Percentiles rank a stretch among this genome's conserved stretches.
These are phyloP conservation scores for Sphaerobolus stellatus DNA, from an alignment of 1,284 basidiomycete species.

Conservation along the genomic window DNA sequence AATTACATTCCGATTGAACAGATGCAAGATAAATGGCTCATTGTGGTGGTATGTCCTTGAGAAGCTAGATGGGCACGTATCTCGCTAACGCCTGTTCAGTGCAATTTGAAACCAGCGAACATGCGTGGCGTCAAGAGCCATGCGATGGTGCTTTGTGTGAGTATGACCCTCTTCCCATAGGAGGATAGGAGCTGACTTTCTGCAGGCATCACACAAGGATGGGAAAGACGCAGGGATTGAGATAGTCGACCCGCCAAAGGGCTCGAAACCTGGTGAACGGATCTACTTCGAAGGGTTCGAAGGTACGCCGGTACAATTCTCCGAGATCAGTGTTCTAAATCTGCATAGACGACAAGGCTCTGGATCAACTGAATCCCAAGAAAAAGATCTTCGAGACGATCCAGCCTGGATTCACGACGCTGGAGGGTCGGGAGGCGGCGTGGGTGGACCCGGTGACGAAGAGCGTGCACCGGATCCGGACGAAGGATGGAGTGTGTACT, in stretches of 20 bases:
- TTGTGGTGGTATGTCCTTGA: slow-evolving; percentile 70
- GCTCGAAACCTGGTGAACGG: slow-evolving; percentile 84
- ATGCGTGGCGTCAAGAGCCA: slow-evolving; percentile 97
- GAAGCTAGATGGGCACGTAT: not conserved
- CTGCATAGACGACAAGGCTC: slow-evolving; percentile 61
- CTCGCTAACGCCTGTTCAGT: slow-evolving; percentile 41
- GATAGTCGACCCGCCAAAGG: slow-evolving; percentile 83
- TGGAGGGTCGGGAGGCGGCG: slow-evolving; percentile 83
- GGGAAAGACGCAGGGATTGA: slow-evolving; percentile 92
- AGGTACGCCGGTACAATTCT: slow-evolving; percentile 47
- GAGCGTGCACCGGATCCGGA: slow-evolving; percentile 79
- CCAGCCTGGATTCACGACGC: slow-evolving; percentile 88
- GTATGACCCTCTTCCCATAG: slow-evolving; percentile 29
- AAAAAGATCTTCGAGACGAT: slow-evolving; percentile 97
- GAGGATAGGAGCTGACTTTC: not conserved
- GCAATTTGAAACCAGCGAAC: slow-evolving; percentile 91
- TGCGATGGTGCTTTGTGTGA: slow-evolving; percentile 91
- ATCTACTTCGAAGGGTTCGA: slow-evolving; percentile 94
- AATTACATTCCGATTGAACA: slow-evolving; percentile 93
- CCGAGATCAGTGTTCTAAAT: not conserved
- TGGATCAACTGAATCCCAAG: slow-evolving; percentile 90
- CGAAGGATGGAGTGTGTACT: slow-evolving; percentile 77
- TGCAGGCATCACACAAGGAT: slow-evolving; percentile 81
- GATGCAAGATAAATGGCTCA: slow-evolving; percentile 82
- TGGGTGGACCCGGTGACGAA: slow-evolving; percentile 89